A percentile compares a stretch with the other conserved stretches of the same genome.
Evolutionary conservation across 352 stramenopile genomes (phyloP).

Genomic region (Elongisporangium anandrum): DNA sequence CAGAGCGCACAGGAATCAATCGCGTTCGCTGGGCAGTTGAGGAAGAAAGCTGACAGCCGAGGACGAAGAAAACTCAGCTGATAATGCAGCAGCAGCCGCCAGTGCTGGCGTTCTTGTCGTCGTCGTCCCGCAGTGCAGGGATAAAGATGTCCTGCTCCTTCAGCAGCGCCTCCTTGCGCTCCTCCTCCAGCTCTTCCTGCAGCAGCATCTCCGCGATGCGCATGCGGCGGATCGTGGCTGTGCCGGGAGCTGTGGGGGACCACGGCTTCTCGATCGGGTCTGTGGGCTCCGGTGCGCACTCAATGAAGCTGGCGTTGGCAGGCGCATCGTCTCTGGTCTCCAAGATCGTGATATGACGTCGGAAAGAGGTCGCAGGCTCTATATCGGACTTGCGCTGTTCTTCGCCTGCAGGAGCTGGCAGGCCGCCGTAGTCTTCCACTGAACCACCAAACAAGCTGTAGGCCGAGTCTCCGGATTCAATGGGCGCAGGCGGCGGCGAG

Average conservation of each 20-base stretch:
- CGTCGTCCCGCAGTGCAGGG: constrained; percentile 1
- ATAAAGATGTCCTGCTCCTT: constrained; percentile 46
- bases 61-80: constrained; percentile 31
- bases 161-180: constrained; percentile 43
- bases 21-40: not conserved
- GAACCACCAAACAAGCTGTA: constrained; percentile 20
- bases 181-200: constrained; percentile 56
- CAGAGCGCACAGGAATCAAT: not conserved
- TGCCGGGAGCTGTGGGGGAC: constrained; percentile 57
- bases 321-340: constrained; percentile 40
- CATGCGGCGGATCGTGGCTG: constrained; percentile 62
- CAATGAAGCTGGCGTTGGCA: constrained; percentile 47
- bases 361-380: constrained; percentile 34
- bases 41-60: not conserved
- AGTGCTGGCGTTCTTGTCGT: not conserved
- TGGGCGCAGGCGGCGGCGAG: constrained; percentile 3
- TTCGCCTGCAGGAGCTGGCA: constrained; percentile 5
- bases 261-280: constrained; percentile 43
- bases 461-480: constrained; percentile 21
- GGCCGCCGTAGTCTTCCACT: not conserved
- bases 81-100: constrained; percentile 56
- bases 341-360: constrained; percentile 61
- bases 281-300: constrained; percentile 33
- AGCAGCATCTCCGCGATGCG: constrained; percentile 54
- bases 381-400: constrained; percentile 5